Conservation (phyloP, 805 yeast genomes). For the Lipomyces yamadae region DNA sequence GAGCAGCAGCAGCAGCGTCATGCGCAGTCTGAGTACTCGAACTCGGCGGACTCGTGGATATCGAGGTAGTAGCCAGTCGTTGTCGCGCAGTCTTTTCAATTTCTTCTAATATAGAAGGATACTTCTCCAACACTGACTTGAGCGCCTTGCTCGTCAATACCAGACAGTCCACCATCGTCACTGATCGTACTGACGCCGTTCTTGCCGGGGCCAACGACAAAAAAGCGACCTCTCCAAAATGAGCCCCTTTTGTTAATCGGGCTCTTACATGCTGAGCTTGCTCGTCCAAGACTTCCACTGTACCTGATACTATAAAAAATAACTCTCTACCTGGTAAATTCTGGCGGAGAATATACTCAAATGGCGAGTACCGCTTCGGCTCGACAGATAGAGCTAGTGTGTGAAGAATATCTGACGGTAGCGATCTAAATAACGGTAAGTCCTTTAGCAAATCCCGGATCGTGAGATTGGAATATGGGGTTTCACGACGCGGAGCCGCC, state of each 20-base stretch:
- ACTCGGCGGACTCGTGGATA: neutral
- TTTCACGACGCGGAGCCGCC: constrained; percentile 8
- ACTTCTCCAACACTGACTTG: constrained; percentile 58
- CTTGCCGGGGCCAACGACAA: constrained; percentile 52
- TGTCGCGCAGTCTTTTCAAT: constrained; percentile 65
- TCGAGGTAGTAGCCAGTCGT: constrained; percentile 45
- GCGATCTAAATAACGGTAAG: constrained; percentile 61
- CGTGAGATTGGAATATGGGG: constrained; percentile 22
- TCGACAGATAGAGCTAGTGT: constrained; percentile 68
- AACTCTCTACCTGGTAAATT: constrained; percentile 67
- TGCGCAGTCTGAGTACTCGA: neutral
- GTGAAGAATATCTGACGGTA: constrained; percentile 65
- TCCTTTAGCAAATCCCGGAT: constrained; percentile 62
- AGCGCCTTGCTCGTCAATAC: constrained; percentile 62
- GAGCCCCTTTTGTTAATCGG: constrained; percentile 63
- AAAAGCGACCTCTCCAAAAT: constrained; percentile 80
- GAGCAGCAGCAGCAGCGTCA: neutral
- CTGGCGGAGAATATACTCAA: constrained; percentile 63
- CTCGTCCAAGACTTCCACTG: constrained; percentile 65
- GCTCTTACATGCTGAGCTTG: constrained; percentile 55
- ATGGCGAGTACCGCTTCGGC: constrained; percentile 57
- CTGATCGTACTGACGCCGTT: constrained; percentile 68
- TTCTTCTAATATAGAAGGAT: constrained; percentile 63
- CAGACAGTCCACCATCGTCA: constrained; percentile 62
- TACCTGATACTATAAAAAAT: constrained; percentile 69